These are phyloP conservation scores for Didymella segeticola DNA, from an alignment of 2,329 filamentous ascomycete species.

Conservation along the genomic window DNA sequence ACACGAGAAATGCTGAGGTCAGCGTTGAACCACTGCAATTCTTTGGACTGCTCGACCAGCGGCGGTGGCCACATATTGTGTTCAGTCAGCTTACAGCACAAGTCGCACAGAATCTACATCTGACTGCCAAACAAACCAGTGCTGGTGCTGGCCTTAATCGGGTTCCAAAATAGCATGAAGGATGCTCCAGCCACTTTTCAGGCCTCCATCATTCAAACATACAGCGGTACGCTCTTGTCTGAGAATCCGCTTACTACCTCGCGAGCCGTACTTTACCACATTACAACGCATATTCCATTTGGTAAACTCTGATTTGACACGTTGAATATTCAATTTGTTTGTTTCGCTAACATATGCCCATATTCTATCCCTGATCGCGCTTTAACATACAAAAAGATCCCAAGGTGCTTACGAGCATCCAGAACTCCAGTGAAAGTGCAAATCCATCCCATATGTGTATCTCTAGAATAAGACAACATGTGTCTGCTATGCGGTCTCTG, in stretches of 20 bases:
- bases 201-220: background rate
- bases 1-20: background rate
- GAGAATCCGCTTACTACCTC: too few species aligned
- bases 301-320: background rate
- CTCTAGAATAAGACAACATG: background rate
- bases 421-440: background rate
- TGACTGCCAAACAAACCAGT: background rate
- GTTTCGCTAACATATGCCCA: background rate
- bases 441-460: background rate
- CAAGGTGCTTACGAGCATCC: background rate
- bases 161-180: background rate
- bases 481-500: background rate
- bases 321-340: background rate
- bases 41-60: background rate
- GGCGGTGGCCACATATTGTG: background rate
- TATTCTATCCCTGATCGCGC: background rate
- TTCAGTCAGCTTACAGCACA: slow-evolving; percentile 4
- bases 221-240: too few species aligned
- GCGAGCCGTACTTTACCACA: too few species aligned
- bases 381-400: background rate
- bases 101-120: background rate
- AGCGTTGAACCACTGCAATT: background rate
- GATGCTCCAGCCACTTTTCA: background rate
- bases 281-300: background rate
- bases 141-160: background rate